Base-by-base conservation (phyloP, 352 stramenopile species). In the Blastocystis sp. region DNA sequence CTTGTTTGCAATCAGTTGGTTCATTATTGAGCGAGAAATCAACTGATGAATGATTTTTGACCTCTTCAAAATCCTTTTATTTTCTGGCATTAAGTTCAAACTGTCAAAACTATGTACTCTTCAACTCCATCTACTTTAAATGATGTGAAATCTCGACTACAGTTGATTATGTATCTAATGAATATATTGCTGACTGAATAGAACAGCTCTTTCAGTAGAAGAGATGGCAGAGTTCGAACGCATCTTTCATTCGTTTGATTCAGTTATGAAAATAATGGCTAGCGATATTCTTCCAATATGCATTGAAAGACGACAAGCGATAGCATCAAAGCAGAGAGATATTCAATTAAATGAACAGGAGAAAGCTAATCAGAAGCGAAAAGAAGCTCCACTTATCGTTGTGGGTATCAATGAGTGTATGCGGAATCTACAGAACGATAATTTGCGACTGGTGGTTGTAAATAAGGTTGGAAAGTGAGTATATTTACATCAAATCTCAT, bases 1-100 rank as follows among this genome's bases (percentile, higher is more conserved):
- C 24, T 40, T 59, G 27, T 81, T 81, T 9, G 70, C 70, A 40
- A 81, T 22, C 24, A n/a, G 15, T 60, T 81, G 70, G 62, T 81
- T 81, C 70, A 81, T 81, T 37, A 17, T 33, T 56, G 11, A 75
- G 6, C 37, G 37, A 44, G n/a, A 48, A 40, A 75, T 15, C 35
- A 17, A 53, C 15, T 75, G 7, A 40, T 17, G 22, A 75, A 24
- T 44, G 22, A 35, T 75, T 40, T 44, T 6, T 48, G 30, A 9
- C 3, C 0, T 27, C 37, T 75, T 40, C 62, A 44, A 42, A 75
- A 75, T 48, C 3, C 15, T n/a, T 7, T 30, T 17, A 27, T 48
- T 48, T 75, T 75, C 42, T 44, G 37, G 19, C 48, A 3, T 4
- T 44, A 17, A 15, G 24, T 75, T 44, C 37, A 75, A 42, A 35